A percentile compares a stretch with the other conserved stretches of the same genome.
phyloP scores from a whole-genome alignment of 108 stramenopile species.

The Nitzschia putrida region DNA sequence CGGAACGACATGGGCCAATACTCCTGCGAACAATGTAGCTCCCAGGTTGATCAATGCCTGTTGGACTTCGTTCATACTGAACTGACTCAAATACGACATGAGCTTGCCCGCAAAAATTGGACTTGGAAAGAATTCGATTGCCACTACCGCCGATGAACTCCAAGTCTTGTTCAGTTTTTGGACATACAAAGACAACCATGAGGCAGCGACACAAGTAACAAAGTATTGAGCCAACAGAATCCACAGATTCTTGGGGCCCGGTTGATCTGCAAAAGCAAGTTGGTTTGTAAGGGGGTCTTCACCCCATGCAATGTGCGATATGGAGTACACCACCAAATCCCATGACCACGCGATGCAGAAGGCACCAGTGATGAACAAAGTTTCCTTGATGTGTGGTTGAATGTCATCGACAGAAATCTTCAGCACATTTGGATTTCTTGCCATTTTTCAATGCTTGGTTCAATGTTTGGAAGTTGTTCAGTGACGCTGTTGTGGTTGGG shows the following conservation, averaged over 20 bases:
- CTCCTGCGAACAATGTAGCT: constrained; percentile 22
- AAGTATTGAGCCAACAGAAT: constrained; percentile 10
- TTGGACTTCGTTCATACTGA: constrained; percentile 8
- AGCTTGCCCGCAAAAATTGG: constrained; percentile 27
- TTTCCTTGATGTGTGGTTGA: constrained; percentile 10
- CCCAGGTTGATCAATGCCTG: constrained; percentile 21
- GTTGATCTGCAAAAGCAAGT: constrained; percentile 22
- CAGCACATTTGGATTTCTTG: background rate
- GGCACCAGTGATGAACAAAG: constrained; percentile 18
- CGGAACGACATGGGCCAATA: constrained; percentile 12
- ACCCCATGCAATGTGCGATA: constrained; percentile 7
- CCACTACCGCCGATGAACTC: constrained; percentile 12
- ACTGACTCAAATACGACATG: constrained; percentile 27
- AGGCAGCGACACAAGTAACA: constrained; percentile 4
- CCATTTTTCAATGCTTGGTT: too few relatives aligned
- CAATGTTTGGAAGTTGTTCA: too few relatives aligned
- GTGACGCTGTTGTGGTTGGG: too few relatives aligned
- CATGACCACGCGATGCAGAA: constrained; percentile 22
- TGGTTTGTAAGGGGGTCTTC: constrained; percentile 23
- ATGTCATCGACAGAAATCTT: constrained; percentile 5
- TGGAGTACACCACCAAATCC: constrained; percentile 21
- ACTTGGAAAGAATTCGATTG: constrained; percentile 24
- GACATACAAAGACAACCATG: constrained; percentile 1
- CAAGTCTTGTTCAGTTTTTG: background rate
- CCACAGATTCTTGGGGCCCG: constrained; percentile 8